Evolutionary conservation across 139 green algal genomes (phyloP).

Genomic region (Coelastrella sp.): DNA sequence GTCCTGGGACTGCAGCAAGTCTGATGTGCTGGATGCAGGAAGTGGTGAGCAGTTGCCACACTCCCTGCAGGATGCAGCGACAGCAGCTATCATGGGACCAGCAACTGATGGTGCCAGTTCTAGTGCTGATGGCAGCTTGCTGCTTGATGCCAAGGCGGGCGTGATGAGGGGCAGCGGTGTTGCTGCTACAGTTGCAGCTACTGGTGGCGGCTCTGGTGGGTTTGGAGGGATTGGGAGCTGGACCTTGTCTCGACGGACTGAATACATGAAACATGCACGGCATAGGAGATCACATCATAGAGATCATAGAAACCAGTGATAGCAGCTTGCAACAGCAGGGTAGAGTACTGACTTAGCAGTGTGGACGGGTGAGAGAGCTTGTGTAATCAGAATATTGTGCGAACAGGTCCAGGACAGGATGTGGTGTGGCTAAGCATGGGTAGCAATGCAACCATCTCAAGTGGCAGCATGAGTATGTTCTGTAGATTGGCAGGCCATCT

Average conservation of each 20-base stretch:
- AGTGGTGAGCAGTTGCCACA: constrained; percentile 37
- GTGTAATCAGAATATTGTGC: too few relatives aligned
- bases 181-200: background rate
- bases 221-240: background rate
- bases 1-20: constrained; percentile 35
- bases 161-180: background rate
- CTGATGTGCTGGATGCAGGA: constrained; percentile 22
- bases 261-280: background rate
- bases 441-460: too few relatives aligned
- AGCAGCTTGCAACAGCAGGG: too few relatives aligned
- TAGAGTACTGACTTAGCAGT: too few relatives aligned
- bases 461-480: too few relatives aligned
- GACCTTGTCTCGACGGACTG: background rate
- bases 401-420: too few relatives aligned
- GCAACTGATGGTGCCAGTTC: background rate
- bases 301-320: constrained; percentile 15
- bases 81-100: background rate
- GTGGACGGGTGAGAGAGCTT: too few relatives aligned
- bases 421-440: too few relatives aligned
- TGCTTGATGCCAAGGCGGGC: background rate
- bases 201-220: background rate
- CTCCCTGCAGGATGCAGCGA: background rate
- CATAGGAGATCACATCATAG: constrained; percentile 26
- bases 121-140: background rate
- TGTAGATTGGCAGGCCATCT: too few relatives aligned